phyloP scores from a whole-genome alignment of 306 rosid species.

The Sphenostylis stenocarpa region DNA sequence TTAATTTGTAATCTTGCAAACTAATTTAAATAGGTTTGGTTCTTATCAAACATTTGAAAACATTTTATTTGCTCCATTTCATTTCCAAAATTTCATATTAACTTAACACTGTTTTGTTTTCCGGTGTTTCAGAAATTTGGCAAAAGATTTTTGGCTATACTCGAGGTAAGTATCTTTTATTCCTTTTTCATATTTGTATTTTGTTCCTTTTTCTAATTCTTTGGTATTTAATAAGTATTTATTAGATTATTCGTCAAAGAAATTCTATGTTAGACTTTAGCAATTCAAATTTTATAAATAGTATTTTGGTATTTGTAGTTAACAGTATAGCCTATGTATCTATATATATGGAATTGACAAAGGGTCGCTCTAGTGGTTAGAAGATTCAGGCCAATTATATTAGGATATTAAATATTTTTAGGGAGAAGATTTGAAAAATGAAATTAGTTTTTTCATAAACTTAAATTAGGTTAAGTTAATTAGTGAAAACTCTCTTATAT shows the following conservation, averaged over 20 bases:
- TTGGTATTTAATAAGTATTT: background rate
- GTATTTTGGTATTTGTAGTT: no score
- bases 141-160: background rate
- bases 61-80: no score
- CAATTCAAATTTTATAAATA: background rate
- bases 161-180: conserved; percentile 6
- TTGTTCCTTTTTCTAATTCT: background rate
- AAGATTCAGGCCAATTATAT: no score
- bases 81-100: background rate
- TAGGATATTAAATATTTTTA: no score
- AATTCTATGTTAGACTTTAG: background rate
- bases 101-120: background rate
- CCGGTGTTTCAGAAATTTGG: background rate
- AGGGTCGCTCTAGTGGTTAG: background rate
- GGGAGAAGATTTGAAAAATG: no score
- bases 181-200: background rate
- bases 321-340: no score
- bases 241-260: background rate
- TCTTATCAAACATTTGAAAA: no score
- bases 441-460: no score
- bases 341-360: background rate
- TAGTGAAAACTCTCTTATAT: no score
- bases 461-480: no score
- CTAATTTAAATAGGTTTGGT: no score
- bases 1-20: no score